phyloP scores from a whole-genome alignment of 768 basidiomycete species.

The Bullera alba region DNA sequence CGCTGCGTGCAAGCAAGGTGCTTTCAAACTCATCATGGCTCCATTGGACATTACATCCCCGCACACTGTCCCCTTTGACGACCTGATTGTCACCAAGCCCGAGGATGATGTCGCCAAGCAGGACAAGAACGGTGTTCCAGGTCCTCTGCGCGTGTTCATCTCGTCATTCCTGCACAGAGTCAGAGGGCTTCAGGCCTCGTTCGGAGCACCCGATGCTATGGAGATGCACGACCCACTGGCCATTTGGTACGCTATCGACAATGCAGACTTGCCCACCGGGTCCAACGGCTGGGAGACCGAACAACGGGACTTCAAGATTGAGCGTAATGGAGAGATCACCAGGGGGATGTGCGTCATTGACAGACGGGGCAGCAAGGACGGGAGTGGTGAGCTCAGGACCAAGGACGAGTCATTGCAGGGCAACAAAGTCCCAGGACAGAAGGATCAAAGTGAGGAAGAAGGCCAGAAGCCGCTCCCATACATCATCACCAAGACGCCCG shows the following conservation, averaged over 20 bases:
- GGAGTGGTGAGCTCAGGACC: conserved; percentile 54
- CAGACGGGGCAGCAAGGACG: conserved; percentile 55
- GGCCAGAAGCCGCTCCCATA: conserved; percentile 22
- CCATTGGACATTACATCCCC: conserved; percentile 76
- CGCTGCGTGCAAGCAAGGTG: conserved; percentile 50
- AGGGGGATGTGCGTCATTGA: conserved; percentile 84
- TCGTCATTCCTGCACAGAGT: conserved; percentile 70
- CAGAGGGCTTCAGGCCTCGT: conserved; percentile 67
- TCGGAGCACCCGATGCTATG: conserved; percentile 69
- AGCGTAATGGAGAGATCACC: conserved; percentile 68
- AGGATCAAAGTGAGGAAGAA: no score
- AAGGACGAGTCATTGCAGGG: conserved; percentile 21
- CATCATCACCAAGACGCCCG: conserved; percentile 37
- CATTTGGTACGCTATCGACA: conserved; percentile 70
- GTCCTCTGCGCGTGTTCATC: conserved; percentile 57
- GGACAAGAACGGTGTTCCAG: neutral
- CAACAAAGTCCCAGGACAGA: conserved; percentile 12
- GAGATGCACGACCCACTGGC: conserved; percentile 86
- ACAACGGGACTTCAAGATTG: conserved; percentile 59
- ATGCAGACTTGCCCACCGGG: conserved; percentile 48
- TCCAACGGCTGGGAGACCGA: conserved; percentile 56
- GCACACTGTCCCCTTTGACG: conserved; percentile 66
- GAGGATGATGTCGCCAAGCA: neutral
- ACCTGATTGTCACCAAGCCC: conserved; percentile 46
- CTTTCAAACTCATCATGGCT: conserved; percentile 49